Conservation (phyloP, 495 filamentous ascomycete genomes). For the Xeromyces bisporus region DNA sequence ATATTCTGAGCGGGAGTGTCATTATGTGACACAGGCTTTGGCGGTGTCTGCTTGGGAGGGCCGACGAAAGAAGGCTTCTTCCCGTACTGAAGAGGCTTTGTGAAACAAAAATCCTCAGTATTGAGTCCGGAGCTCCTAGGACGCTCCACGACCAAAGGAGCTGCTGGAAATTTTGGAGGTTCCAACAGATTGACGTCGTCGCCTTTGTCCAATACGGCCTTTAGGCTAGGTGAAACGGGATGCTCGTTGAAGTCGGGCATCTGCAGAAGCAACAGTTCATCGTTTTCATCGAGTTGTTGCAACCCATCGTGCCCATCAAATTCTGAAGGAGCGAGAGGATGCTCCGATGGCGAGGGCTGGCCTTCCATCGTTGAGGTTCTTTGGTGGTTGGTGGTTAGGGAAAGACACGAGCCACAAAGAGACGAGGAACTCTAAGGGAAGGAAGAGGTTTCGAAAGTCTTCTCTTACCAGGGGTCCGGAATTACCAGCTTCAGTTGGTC, state of each 20-base stretch:
- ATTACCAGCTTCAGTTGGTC: too few relatives aligned
- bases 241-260: neutral
- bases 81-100: conserved; percentile 13
- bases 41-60: neutral
- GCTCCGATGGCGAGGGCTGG: neutral
- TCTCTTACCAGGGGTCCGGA: too few relatives aligned
- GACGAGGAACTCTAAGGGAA: too few relatives aligned
- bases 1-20: neutral
- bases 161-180: conserved; percentile 2
- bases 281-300: neutral
- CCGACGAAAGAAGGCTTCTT: conserved; percentile 11
- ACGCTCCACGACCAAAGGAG: conserved; percentile 16
- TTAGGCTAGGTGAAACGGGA: conserved; percentile 4
- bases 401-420: too few relatives aligned
- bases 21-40: neutral
- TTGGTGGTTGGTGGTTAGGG: too few relatives aligned
- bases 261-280: neutral
- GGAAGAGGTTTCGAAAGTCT: too few relatives aligned
- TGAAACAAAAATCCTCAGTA: conserved; percentile 18
- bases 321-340: neutral
- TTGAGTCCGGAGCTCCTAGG: conserved; percentile 17
- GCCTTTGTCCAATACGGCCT: conserved; percentile 3
- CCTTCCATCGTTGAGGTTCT: neutral
- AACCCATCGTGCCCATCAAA: neutral
- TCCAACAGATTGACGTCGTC: neutral